Base-by-base conservation (phyloP, 345 rosid species). In the Excoecaria agallocha region DNA sequence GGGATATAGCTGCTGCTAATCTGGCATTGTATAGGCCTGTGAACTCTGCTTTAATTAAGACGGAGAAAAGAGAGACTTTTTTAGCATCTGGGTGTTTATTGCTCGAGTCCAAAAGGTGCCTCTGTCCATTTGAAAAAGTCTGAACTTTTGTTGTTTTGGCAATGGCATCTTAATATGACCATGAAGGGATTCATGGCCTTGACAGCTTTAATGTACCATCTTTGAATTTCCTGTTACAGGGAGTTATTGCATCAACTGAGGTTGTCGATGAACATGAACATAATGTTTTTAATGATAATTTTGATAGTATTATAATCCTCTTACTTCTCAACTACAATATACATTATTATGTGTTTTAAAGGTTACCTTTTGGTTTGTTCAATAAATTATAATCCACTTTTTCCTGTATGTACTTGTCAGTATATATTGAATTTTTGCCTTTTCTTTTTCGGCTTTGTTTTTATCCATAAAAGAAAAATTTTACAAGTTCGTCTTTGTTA, bases 111-210 rank as follows among this genome's bases (percentile, higher is more conserved):
- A 70, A 71, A 82, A 79, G 80, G 63, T 58, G 73, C 72, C 74
- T 22, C 39, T 67, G 66, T 77, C 75, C 77, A 69, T 45, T 79
- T 61, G 54, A 61, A 68, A 50, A 76, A 63, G 68, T 64, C 60
- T 65, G 71, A 71, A 82, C 56, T 64, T 13, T 30, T 81, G 60
- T 43, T 43, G 10, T 82, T 74, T 76, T 56, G 17, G 65, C 79
- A 72, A 73, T 85, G 80, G 78, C 74, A 76, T 77, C 73, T 78
- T 49, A 13, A 75, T 81, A 74, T 67, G 72, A 52, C 71, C 66
- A 76, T 61, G 78, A 74, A 49, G 72, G 80, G 72, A 77, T 85
- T 84, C 79, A 81, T 87, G 82, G 84, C 55, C n/a, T 55, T 86
- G 82, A 79, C 87, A 88, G 89, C 89, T 82, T 77, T 79, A 56